Base-by-base conservation (phyloP, 768 basidiomycete species). In the Naganishia antarctica region DNA sequence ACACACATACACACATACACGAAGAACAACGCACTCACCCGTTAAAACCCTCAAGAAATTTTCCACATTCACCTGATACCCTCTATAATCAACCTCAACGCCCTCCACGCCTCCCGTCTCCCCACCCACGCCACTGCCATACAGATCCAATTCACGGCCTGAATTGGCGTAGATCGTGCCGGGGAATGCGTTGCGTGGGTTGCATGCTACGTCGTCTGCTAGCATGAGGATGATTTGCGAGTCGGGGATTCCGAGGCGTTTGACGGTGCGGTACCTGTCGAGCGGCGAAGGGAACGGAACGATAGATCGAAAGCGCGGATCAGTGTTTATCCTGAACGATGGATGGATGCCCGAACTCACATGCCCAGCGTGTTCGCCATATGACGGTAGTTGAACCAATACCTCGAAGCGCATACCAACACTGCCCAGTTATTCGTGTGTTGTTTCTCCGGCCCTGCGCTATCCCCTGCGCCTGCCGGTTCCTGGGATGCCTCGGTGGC, bases 371-470 rank as follows among this genome's bases (percentile, higher is more conserved):
- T 89, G 78, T 98, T 99, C 9, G 96, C 86, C 91, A 98, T 98
- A 76, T 98, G 96, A 92, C 97, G 46, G 74, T 99, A 99, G 75
- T 99, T 99, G 82, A 99, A 99, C 93, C 93, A 97, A 75, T 93
- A 94, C 63, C 93, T 76, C 5, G 92, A 96, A 0, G 96, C 83
- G 71, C 89, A 93, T 4, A 98, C 93, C 37, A 98, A 81, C 5
- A 99, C 93, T 1, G 96, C 96, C 96, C 96, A 99, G 76, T 98
- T 98, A 74, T 98, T 99, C 6, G 94, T 96, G 74, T 96, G 91
- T 6, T 57, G 28, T 80, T 51, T 34, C 32, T 57, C 34, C 34
- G n/a, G 21, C 23, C 53, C 32, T 57, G 32, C 23, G 32, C 26
- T 15, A 51, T 51, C 50, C 8, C 50, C 50, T 34, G 50, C 50